Percentiles rank a stretch among this genome's conserved stretches.
These are phyloP conservation scores for Pouteria glomerata DNA, from an alignment of 148 eudicot genomes.

Conservation along the genomic window DNA sequence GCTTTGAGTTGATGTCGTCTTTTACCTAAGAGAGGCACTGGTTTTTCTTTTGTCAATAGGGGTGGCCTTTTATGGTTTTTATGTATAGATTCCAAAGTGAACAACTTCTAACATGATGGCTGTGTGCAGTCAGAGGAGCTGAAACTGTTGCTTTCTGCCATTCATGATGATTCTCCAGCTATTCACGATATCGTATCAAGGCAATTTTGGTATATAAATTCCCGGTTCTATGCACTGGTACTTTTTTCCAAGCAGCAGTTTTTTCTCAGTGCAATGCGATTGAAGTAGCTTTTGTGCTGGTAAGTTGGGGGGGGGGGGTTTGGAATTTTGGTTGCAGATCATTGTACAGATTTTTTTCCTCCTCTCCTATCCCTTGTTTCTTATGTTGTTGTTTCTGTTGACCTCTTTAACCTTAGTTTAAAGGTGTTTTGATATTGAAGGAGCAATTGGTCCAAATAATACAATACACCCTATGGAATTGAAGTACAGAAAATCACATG, in stretches of 20 bases:
- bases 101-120: constrained; percentile 11
- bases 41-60: constrained; percentile 8
- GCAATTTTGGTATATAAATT: constrained; percentile 20
- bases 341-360: constrained; percentile 37
- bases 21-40: constrained; percentile 9
- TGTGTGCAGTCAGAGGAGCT: constrained; percentile 16
- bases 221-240: neutral
- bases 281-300: constrained; percentile 32
- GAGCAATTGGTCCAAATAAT: constrained; percentile 39
- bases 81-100: constrained; percentile 2
- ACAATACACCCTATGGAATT: constrained; percentile 22
- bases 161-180: constrained; percentile 1
- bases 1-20: constrained; percentile 1
- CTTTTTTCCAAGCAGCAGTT: constrained; percentile 14
- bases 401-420: constrained; percentile 19
- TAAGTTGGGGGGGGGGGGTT: too few species aligned
- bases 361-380: neutral
- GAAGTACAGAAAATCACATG: constrained; percentile 6
- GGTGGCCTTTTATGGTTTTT: constrained; percentile 14
- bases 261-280: constrained; percentile 19
- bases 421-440: constrained; percentile 32
- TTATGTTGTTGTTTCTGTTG: neutral
- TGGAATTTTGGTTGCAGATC: constrained; percentile 30
- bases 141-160: constrained; percentile 9
- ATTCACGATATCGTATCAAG: neutral